phyloP scores from a whole-genome alignment of 2,329 filamentous ascomycete genomes.

The Alternaria burnsii region DNA sequence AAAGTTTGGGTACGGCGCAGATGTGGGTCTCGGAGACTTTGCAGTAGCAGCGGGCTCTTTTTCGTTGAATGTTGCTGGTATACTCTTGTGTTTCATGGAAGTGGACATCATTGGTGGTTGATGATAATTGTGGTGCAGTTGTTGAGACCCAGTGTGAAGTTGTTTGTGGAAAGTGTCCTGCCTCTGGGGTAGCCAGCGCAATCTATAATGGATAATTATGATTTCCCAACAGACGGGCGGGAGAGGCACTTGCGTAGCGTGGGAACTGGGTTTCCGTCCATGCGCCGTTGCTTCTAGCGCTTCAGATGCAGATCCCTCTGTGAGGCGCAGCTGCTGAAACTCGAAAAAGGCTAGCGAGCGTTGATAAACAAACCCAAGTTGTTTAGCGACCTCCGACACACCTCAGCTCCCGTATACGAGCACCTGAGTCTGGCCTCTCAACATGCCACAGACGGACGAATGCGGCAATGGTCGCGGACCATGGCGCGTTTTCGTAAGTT shows the following conservation, averaged over 20 bases:
- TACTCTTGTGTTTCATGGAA: slow-evolving; percentile 43
- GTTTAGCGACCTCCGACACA: slow-evolving; percentile 15
- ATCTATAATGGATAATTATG: slow-evolving; percentile 22
- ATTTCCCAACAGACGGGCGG: slow-evolving; percentile 23
- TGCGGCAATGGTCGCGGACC: slow-evolving; percentile 15
- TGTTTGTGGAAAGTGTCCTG: slow-evolving; percentile 2
- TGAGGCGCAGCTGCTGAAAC: slow-evolving; percentile 9
- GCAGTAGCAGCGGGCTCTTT: slow-evolving; percentile 32
- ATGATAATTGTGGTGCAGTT: not conserved
- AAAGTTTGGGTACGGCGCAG: slow-evolving; percentile 31
- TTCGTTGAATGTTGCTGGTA: slow-evolving; percentile 38
- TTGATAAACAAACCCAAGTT: slow-evolving; percentile 15
- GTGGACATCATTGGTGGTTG: slow-evolving; percentile 38
- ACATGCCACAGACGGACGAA: slow-evolving; percentile 5
- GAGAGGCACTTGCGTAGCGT: slow-evolving; percentile 21
- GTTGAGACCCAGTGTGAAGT: not conserved
- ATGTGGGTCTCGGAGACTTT: slow-evolving; percentile 24
- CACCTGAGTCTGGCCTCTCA: slow-evolving; percentile 7
- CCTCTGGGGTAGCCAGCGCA: slow-evolving; percentile 12
- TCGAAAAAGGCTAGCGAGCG: slow-evolving; percentile 14
- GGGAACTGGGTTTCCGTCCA: slow-evolving; percentile 18
- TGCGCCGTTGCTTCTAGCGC: slow-evolving; percentile 19
- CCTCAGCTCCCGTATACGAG: slow-evolving; percentile 11
- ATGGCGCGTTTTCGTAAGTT: slow-evolving; percentile 1
- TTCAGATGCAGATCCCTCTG: slow-evolving; percentile 12